Evolutionary conservation across 768 basidiomycete species (phyloP), one percentile per base, ranked within the genome.

Genomic region (Tubosaeta brunneosetosa): DNA sequence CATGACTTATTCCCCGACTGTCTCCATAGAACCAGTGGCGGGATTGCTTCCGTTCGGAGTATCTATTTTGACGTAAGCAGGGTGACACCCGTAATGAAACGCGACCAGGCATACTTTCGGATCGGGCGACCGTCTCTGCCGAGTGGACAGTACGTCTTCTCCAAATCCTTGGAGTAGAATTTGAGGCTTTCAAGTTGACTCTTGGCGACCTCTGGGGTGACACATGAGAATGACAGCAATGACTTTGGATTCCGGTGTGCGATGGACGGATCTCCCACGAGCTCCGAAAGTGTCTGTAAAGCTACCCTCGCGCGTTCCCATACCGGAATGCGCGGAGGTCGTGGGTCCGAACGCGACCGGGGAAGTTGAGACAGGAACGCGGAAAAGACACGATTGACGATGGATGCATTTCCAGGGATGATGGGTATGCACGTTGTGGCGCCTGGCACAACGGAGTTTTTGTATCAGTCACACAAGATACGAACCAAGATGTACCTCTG

Each of bases 191-290:
- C 79, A 0, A 69, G 67, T 61, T 89, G 86, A 14, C 69, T 74
- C 62, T 76, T 70, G 26, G 77, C 65, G 8, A 79, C 68, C 5
- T 84, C 81, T 9, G 71, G 71, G 0, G 83, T 57, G 31, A 86
- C 73, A 57, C 82, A 82, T 11, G 79, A 85, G 61, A 90, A 90
- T 7, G 86, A 88, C 46, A 89, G 70, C 2, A 82, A 72, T 6
- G 80, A 86, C n/a, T 62, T 52, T 11, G 86, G 82, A 59, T 84
- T 75, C 26, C 81, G 77, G 11, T 69, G 62, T 10, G 73, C 72
- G 33, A 84, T 75, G 22, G 67, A 65, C 12, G 75, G 65, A 57
- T 80, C 74, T 16, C 66, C 70, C 14, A 70, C 72, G n/a, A 85
- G 67, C 29, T 80, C 74, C 10, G 82, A 75, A 33, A 88, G 73